These are phyloP conservation scores for Actinomortierella wolfii DNA, from an alignment of 371 early-diverging fungal genomes.

Conservation along the genomic window DNA sequence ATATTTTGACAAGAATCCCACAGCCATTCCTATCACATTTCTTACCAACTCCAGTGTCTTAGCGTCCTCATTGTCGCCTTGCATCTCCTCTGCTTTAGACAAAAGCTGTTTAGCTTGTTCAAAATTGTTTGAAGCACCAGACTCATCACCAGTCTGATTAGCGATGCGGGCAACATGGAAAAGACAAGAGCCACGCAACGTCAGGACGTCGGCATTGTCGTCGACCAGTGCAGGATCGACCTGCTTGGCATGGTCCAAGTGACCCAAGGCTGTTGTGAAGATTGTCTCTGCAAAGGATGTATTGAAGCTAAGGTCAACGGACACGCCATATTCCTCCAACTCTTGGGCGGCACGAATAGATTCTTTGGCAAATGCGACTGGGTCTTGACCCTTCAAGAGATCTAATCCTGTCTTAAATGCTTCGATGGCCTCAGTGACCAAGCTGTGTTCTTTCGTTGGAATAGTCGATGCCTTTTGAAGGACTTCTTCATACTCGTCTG, in stretches of 20 bases:
- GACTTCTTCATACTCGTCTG: slow-evolving; percentile 18
- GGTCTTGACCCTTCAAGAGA: slow-evolving; percentile 13
- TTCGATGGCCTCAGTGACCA: slow-evolving; percentile 14
- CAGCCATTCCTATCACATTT: background rate
- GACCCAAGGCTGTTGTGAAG: slow-evolving; percentile 23
- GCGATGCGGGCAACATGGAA: slow-evolving; percentile 31
- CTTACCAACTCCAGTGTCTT: slow-evolving; percentile 41
- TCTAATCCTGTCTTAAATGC: slow-evolving; percentile 20
- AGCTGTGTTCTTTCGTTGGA: slow-evolving; percentile 12
- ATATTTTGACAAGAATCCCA: background rate
- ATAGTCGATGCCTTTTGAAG: slow-evolving; percentile 17
- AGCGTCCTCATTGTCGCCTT: slow-evolving; percentile 17
- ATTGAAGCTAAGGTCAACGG: slow-evolving; percentile 20
- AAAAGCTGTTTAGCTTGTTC: slow-evolving; percentile 35
- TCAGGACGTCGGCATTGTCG: slow-evolving; percentile 25
- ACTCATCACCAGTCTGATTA: slow-evolving; percentile 16
- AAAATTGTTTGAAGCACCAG: slow-evolving; percentile 11
- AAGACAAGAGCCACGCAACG: slow-evolving; percentile 28
- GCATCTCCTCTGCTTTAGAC: slow-evolving; percentile 31
- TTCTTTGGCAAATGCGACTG: slow-evolving; percentile 22
- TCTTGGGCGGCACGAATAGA: slow-evolving; percentile 40
- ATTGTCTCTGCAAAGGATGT: slow-evolving; percentile 18
- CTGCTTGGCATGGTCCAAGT: slow-evolving; percentile 23
- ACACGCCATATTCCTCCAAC: slow-evolving; percentile 37
- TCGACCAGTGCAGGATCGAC: slow-evolving; percentile 16